phyloP scores from a whole-genome alignment of 2,329 filamentous ascomycete species.

The Fusarium succisae region DNA sequence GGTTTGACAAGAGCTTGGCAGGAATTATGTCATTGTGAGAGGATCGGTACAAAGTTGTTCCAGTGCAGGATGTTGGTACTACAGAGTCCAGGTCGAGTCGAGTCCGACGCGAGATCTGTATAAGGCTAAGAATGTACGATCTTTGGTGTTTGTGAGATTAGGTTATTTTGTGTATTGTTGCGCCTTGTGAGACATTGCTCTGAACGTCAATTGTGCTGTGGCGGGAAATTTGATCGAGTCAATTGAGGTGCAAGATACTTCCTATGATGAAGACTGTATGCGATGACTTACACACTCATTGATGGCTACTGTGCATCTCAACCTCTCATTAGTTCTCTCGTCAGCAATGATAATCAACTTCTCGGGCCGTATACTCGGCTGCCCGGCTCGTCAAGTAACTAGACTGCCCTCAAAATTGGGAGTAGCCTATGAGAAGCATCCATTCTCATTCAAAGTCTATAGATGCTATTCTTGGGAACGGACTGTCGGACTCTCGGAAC shows the following conservation, averaged over 20 bases:
- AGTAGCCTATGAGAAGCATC: not conserved
- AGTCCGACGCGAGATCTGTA: not conserved
- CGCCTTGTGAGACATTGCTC: not conserved
- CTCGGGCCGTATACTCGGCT: not conserved
- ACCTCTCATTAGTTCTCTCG: not conserved
- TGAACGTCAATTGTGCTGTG: not conserved
- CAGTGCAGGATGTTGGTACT: not conserved
- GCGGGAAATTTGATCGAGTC: rapidly evolving
- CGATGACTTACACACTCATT: not conserved
- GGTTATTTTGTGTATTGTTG: not conserved
- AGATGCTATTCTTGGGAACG: not conserved
- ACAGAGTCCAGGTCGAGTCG: not conserved
- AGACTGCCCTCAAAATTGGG: not conserved
- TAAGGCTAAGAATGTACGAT: not conserved
- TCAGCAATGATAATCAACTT: not conserved
- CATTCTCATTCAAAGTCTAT: not conserved
- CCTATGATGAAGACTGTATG: too few species aligned
- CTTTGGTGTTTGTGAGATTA: not conserved
- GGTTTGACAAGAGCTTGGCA: constrained; percentile 11
- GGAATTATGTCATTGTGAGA: constrained; percentile 33
- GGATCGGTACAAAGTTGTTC: constrained; percentile 36
- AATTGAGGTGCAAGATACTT: too few species aligned
- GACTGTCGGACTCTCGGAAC: not conserved
- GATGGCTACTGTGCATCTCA: not conserved
- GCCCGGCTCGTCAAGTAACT: not conserved